Evolutionary conservation across 2,329 filamentous ascomycete species (phyloP), one percentile per base, ranked within the genome.

Genomic region (Diaporthe destruens): DNA sequence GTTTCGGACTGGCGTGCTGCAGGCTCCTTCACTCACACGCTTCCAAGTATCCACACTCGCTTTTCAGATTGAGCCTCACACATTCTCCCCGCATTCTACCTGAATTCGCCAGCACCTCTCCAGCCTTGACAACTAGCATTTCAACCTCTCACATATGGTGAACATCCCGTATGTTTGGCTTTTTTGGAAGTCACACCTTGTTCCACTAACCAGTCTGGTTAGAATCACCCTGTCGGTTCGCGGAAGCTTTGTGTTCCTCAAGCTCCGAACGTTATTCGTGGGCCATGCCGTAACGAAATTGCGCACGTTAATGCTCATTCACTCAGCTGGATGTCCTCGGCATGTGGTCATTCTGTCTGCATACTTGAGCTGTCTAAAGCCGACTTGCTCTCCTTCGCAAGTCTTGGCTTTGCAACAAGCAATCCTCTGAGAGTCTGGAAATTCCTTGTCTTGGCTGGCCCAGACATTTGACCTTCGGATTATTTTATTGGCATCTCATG

Each of bases 371-470:
- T 53, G 12, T 51, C 34, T 66, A 66, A 51, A 66, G 14, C 34
- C 32, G 32, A 6, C 6, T n/a, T 16, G n/a, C 12, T 36, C 61
- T 47, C n/a, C 12, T 20, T 16, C 12, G 14, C 4, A 8, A 23
- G n/a, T 20, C n/a, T 23, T 23, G 16, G 20, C 16, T 55, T 55
- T 34, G 23, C 29, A 25, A 29, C 14, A 53, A 6, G 11, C 42
- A 9, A 71, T 55, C 47, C 18, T 39, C 55, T 25, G 44, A 29
- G 18, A 16, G 36, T 25, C 12, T 34, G 29, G n/a, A 69, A n/a
- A 59, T 47, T 6, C 20, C 3, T 56, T 69, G 65, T 73, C 47
- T 69, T 65, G 69, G 47, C 72, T 61, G 61, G 54, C 7, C 44
- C 69, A 68, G 39, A 65, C 53, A 68, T n/a, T 18, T 14, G 34